A percentile compares a stretch with the other conserved stretches of the same genome.
These are phyloP conservation scores for Aspergillus sp. DNA, from an alignment of 2,329 filamentous ascomycete species.

Conservation along the genomic window DNA sequence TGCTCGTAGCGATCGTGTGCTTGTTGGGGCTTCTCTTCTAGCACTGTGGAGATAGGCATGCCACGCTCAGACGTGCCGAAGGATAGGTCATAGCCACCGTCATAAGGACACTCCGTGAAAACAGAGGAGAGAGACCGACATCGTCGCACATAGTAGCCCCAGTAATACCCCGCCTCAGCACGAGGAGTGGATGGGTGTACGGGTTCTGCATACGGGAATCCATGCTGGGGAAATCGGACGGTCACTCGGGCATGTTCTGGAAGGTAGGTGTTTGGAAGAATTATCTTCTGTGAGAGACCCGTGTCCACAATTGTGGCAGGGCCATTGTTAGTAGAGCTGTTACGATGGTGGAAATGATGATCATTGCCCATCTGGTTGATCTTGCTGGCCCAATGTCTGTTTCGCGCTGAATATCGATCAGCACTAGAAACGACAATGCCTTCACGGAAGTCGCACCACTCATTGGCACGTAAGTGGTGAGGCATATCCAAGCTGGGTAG, in stretches of 20 bases:
- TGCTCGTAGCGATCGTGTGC: neutral
- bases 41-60: neutral
- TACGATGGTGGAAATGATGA: neutral
- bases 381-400: neutral
- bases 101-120: conserved; percentile 51
- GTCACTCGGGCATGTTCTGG: neutral
- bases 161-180: conserved; percentile 78
- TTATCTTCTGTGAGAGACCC: neutral
- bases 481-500: conserved; percentile 81
- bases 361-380: neutral
- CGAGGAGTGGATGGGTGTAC: conserved; percentile 70
- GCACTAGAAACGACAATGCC: conserved; percentile 60
- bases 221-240: neutral
- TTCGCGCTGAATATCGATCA: neutral
- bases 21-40: neutral
- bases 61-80: neutral
- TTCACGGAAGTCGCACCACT: conserved; percentile 79
- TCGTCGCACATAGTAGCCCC: conserved; percentile 75
- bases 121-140: conserved; percentile 68
- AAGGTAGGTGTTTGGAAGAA: neutral
- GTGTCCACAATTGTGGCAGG: neutral
- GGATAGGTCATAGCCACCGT: neutral
- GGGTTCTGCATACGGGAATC: conserved; percentile 51
- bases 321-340: neutral
- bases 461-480: conserved; percentile 73